Evolutionary conservation across 2,329 filamentous ascomycete species (phyloP), one percentile per base, ranked within the genome.

Genomic region (Paramyrothecium roridum): DNA sequence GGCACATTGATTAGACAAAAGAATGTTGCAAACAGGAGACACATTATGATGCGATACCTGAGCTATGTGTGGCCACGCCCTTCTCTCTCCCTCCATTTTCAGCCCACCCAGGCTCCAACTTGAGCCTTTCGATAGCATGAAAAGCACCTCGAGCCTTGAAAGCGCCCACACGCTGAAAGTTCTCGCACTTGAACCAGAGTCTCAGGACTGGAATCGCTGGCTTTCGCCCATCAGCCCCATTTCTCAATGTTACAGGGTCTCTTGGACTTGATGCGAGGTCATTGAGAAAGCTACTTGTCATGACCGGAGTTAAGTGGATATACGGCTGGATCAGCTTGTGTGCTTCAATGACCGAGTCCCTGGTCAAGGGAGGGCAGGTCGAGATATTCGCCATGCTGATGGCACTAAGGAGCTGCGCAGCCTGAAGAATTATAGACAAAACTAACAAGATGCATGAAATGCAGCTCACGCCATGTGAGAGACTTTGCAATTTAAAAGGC

Each of bases 141-240:
- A 93, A 93, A 1, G 90, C 91, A 10, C 90, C 91, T 4, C 91
- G 77, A 20, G 84, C 86, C 75, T 96, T 96, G 77, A 96, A 96
- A 1, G 91, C 91, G 52, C 91, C 91, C 53, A 93, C 85, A 52
- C 83, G 83, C 74, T 96, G 91, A 33, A 88, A 78, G 71, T 95
- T 93, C 75, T 96, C 91, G 71, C 89, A 92, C 75, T 96, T 96
- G 82, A 96, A 93, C 73, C 88, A 91, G 55, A 96, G 77, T 17
- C 81, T 79, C 46, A 93, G 76, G 46, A 73, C 81, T 0, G 89
- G 89, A 1, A 68, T 73, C 2, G 86, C 81, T 0, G 84, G 78
- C 7, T 65, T 61, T 33, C 77, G 73, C 10, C 76, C 77, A 59
- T 79, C 58, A 73, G 77, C 82, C 60, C 72, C 85, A 8, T 74